A percentile compares a stretch with the other conserved stretches of the same genome.
Evolutionary conservation across 345 rosid species (phyloP).

Genomic region (Orychophragmus violaceus): DNA sequence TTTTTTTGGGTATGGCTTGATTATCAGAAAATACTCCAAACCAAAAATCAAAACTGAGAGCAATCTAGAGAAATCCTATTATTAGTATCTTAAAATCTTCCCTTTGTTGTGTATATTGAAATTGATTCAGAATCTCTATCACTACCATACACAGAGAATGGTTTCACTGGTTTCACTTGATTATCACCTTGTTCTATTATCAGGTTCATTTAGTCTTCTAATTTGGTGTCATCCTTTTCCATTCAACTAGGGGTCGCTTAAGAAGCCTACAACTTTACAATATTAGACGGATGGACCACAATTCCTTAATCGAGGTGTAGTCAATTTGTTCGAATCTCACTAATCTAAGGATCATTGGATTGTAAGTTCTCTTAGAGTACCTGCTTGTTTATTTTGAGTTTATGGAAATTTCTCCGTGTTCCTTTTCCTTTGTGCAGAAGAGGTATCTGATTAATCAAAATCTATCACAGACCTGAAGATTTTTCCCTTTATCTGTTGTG

Average conservation of each 20-base stretch:
- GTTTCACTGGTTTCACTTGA: not conserved
- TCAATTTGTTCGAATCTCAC: slow-evolving; percentile 58
- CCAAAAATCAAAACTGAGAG: not conserved
- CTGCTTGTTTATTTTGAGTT: too few species aligned
- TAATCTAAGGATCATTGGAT: slow-evolving; percentile 74
- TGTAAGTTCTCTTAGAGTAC: slow-evolving; percentile 48
- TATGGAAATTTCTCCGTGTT: too few species aligned
- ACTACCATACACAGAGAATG: not conserved
- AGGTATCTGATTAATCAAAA: too few species aligned
- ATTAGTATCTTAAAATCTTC: not conserved
- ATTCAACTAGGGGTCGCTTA: slow-evolving; percentile 40
- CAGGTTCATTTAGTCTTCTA: not conserved
- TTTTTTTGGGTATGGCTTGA: slow-evolving; percentile 13
- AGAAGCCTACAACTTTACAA: slow-evolving; percentile 67
- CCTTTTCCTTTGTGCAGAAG: too few species aligned
- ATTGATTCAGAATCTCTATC: not conserved
- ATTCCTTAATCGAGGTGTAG: slow-evolving; percentile 49
- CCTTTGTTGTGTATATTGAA: not conserved
- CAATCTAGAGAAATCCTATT: not conserved
- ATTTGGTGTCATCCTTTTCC: slow-evolving; percentile 7
- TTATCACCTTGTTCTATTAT: not conserved
- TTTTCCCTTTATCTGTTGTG: too few species aligned
- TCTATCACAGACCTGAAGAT: too few species aligned
- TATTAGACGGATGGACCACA: slow-evolving; percentile 52
- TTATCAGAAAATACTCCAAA: not conserved